Conservation (phyloP, 2,329 filamentous ascomycete genomes). For the Fusarium fracticaudum region DNA sequence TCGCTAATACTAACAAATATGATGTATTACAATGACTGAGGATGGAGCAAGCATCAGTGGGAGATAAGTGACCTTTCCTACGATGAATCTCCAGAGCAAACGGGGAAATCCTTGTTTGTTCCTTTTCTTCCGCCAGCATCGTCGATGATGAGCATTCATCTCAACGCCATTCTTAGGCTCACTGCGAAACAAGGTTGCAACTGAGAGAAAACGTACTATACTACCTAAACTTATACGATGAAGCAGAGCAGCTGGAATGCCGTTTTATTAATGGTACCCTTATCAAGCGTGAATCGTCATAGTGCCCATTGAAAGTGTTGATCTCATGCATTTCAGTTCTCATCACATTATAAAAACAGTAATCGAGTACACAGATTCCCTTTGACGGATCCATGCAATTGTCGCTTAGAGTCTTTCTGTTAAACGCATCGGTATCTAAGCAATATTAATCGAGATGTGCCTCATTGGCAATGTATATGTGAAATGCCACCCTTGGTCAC, state of each 20-base stretch:
- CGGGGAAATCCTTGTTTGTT: rapidly evolving
- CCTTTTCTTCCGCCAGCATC: neutral
- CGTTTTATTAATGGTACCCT: neutral
- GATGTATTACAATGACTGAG: rapidly evolving
- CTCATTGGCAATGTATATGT: neutral
- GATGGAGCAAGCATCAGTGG: neutral
- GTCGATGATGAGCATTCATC: neutral
- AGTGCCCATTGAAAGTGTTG: neutral
- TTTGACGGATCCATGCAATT: neutral
- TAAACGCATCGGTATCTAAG: rapidly evolving
- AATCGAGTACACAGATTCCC: too few species aligned
- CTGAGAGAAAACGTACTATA: too few species aligned
- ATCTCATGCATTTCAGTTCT: neutral
- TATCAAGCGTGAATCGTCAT: neutral
- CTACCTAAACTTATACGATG: neutral
- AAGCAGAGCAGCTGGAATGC: too few species aligned
- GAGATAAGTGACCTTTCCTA: neutral
- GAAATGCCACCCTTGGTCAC: neutral
- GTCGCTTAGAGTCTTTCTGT: neutral
- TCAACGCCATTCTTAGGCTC: neutral
- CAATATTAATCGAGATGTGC: too few species aligned
- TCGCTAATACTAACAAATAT: too few species aligned
- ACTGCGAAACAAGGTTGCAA: neutral
- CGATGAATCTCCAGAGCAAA: neutral
- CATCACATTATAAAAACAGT: neutral